Percentiles rank a stretch among this genome's conserved stretches.
Evolutionary conservation across 176 grass and related monocot species (phyloP).

Genomic region (Carex cristatella): DNA sequence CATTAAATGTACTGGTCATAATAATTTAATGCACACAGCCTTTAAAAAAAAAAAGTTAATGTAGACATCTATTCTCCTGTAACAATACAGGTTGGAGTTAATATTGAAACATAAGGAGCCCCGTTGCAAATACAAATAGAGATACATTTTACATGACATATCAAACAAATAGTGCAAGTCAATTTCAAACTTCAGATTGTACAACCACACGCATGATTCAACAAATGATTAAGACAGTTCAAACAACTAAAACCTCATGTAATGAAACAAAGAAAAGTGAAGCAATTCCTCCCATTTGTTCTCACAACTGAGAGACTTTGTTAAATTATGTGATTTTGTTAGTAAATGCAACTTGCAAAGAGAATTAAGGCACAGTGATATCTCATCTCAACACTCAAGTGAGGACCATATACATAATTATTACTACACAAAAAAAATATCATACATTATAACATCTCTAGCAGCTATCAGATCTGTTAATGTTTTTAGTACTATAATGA

Average conservation of each 20-base stretch:
- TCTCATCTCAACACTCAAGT: neutral
- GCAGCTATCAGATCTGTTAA: conserved; percentile 21
- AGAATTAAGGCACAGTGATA: neutral
- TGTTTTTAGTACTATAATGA: conserved; percentile 24
- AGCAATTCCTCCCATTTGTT: neutral
- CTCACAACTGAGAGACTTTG: conserved; percentile 28
- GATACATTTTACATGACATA: neutral
- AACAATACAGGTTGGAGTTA: neutral
- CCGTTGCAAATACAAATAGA: neutral
- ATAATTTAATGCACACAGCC: neutral
- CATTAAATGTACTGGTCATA: neutral
- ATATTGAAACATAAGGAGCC: neutral
- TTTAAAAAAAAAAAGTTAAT: neutral
- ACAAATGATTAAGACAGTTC: neutral
- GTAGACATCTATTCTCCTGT: neutral
- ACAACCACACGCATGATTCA: neutral
- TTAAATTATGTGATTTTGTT: neutral
- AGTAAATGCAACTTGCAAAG: neutral
- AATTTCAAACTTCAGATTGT: neutral
- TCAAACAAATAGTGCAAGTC: neutral
- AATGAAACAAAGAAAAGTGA: neutral
- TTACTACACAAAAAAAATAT: conserved; percentile 7
- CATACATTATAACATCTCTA: conserved; percentile 1
- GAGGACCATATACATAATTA: neutral
- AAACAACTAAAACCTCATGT: neutral